Percentiles rank a stretch among this genome's conserved stretches.
phyloP scores from a whole-genome alignment of 2,329 filamentous ascomycete species.

The Pseudocercospora cruenta region DNA sequence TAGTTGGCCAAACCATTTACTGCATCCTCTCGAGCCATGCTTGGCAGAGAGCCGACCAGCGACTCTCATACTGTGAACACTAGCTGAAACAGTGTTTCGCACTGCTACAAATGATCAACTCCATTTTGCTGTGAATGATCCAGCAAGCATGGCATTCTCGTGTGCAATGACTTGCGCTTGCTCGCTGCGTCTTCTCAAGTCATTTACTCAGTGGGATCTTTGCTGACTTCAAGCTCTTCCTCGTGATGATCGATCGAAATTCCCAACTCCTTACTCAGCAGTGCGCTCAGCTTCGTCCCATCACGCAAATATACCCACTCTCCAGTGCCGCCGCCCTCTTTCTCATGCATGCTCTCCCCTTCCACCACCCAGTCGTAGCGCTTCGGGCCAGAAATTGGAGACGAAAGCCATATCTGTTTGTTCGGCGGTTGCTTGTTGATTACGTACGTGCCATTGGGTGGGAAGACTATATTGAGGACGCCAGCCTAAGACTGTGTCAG shows the following conservation, averaged over 20 bases:
- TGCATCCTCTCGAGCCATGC: background rate
- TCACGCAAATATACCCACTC: constrained; percentile 90
- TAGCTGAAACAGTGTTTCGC: background rate
- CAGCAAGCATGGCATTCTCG: background rate
- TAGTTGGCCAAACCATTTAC: background rate
- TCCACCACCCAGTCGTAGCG: constrained; percentile 85
- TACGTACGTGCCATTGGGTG: constrained; percentile 77
- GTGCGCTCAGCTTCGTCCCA: constrained; percentile 70
- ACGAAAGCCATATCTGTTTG: constrained; percentile 96
- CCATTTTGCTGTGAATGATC: background rate
- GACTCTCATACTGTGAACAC: background rate
- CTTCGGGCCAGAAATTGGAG: constrained; percentile 87
- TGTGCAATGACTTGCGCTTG: background rate
- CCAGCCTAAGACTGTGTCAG: constrained; percentile 64
- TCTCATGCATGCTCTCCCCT: constrained; percentile 74
- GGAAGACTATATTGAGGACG: constrained; percentile 76
- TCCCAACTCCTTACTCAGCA: constrained; percentile 76
- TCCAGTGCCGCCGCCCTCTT: constrained; percentile 73
- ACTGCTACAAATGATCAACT: background rate
- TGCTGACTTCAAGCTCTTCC: constrained; percentile 33
- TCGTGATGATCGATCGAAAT: constrained; percentile 57
- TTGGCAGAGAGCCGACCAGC: background rate
- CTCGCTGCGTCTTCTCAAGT: background rate
- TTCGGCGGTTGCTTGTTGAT: constrained; percentile 99
- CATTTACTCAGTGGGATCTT: constrained; percentile 33